Conservation (phyloP, 2,329 filamentous ascomycete species). For the Monosporascus sp. region DNA sequence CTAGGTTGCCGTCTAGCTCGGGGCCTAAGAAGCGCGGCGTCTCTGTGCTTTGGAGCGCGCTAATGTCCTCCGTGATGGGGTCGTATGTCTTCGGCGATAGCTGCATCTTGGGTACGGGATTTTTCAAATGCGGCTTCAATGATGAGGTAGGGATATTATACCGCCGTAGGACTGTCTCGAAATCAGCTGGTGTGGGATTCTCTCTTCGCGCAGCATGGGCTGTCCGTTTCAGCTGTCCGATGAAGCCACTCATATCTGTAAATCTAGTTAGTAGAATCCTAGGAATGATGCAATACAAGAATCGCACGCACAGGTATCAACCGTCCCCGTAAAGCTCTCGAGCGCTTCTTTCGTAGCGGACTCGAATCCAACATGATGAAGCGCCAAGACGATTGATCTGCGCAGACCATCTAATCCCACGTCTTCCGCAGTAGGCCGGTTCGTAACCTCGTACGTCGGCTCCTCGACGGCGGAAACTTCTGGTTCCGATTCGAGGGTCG, state of each 20-base stretch:
- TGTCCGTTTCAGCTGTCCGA: constrained; percentile 42
- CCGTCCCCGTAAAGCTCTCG: constrained; percentile 50
- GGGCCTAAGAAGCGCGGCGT: constrained; percentile 42
- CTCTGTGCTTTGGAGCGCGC: constrained; percentile 29
- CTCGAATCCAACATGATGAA: constrained; percentile 56
- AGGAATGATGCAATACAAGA: not conserved
- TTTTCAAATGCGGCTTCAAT: constrained; percentile 52
- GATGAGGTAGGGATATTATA: constrained; percentile 48
- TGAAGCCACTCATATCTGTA: constrained; percentile 45
- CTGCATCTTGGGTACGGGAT: constrained; percentile 40
- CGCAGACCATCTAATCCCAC: constrained; percentile 40
- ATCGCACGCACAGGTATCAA: constrained; percentile 50
- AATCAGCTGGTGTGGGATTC: constrained; percentile 52
- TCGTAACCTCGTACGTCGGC: constrained; percentile 9
- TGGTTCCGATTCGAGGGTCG: constrained; percentile 11
- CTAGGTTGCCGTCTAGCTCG: constrained; percentile 53
- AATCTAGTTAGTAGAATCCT: constrained; percentile 15
- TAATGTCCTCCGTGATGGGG: constrained; percentile 32
- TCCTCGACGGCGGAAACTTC: not conserved
- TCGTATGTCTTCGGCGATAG: constrained; percentile 35
- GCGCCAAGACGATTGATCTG: constrained; percentile 49
- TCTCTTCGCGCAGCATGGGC: constrained; percentile 46
- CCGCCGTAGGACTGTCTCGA: constrained; percentile 45
- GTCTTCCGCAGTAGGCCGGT: constrained; percentile 23
- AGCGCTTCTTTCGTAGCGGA: constrained; percentile 50